Conservation (phyloP, 371 early-diverging fungal genomes). For the Entomophthora muscae region DNA sequence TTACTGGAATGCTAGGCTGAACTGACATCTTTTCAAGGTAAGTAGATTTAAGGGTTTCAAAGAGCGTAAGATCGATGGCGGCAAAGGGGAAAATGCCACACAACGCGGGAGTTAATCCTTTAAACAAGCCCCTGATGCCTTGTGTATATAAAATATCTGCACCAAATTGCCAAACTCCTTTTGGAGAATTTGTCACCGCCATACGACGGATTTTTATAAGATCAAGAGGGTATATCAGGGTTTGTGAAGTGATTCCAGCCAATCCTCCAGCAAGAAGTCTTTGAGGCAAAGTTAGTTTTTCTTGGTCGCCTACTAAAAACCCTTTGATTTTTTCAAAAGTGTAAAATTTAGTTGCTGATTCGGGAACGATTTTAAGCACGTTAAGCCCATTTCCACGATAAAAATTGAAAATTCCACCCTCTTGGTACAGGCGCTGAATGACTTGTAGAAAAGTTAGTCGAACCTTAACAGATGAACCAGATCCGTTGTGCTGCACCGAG, state of each 20-base stretch:
- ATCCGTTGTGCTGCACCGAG: slow-evolving; percentile 13
- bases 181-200: slow-evolving; percentile 23
- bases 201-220: slow-evolving; percentile 60
- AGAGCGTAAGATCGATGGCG: slow-evolving; percentile 55
- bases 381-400: slow-evolving; percentile 71
- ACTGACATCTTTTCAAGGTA: slow-evolving; percentile 32
- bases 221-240: slow-evolving; percentile 63
- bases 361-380: slow-evolving; percentile 62
- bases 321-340: slow-evolving; percentile 48
- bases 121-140: slow-evolving; percentile 51
- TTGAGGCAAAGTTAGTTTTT: slow-evolving; percentile 10
- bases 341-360: slow-evolving; percentile 58
- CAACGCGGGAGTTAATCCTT: slow-evolving; percentile 43
- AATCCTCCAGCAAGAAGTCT: slow-evolving; percentile 59
- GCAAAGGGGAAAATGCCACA: slow-evolving; percentile 70
- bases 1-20: slow-evolving; percentile 23
- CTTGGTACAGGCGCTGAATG: slow-evolving; percentile 30
- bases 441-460: slow-evolving; percentile 18
- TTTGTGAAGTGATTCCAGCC: slow-evolving; percentile 60
- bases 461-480: slow-evolving; percentile 11
- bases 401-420: slow-evolving; percentile 50
- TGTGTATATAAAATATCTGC: slow-evolving; percentile 33
- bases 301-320: slow-evolving; percentile 24
- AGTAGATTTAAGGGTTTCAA: slow-evolving; percentile 54
- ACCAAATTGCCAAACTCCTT: slow-evolving; percentile 17